phyloP scores from a whole-genome alignment of 2,329 filamentous ascomycete genomes.

The Leptoxyphium fumago region DNA sequence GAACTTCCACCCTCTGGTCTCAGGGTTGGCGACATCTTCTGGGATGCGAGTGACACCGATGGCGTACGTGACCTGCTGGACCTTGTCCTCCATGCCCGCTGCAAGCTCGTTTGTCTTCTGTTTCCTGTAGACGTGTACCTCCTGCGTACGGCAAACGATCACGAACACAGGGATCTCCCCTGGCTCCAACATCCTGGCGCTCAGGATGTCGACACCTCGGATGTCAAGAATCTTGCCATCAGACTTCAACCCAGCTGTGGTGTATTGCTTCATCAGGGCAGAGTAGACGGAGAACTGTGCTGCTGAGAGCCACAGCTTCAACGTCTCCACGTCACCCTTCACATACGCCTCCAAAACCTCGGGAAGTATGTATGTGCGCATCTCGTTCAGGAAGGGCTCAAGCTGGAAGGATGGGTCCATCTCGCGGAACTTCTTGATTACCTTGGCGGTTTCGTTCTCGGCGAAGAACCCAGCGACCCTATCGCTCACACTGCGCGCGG shows the following conservation, averaged over 20 bases:
- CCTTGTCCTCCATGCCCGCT: constrained; percentile 96
- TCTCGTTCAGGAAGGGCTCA: constrained; percentile 85
- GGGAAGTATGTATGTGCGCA: constrained; percentile 93
- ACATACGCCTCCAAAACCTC: constrained; percentile 97
- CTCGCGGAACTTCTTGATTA: constrained; percentile 93
- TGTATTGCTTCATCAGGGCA: constrained; percentile 93
- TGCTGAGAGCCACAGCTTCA: constrained; percentile 91
- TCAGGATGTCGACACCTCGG: constrained; percentile 76
- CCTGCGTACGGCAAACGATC: constrained; percentile 88
- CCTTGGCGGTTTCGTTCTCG: constrained; percentile 93
- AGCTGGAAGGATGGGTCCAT: constrained; percentile 94
- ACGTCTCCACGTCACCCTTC: constrained; percentile 78
- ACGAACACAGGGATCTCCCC: constrained; percentile 92
- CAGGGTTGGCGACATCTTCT: constrained; percentile 91
- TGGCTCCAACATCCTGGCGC: constrained; percentile 66
- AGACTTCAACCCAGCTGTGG: constrained; percentile 79
- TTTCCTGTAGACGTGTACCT: constrained; percentile 93
- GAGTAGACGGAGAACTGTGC: constrained; percentile 95
- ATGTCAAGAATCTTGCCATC: constrained; percentile 94
- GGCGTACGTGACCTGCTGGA: constrained; percentile 94
- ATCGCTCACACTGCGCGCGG: constrained; percentile 86
- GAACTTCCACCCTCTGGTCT: constrained; percentile 90
- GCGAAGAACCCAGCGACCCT: constrained; percentile 90
- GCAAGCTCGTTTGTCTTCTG: constrained; percentile 79
- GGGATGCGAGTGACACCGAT: constrained; percentile 89